Evolutionary conservation across 192 early-diverging fungal species (phyloP), one percentile per base, ranked within the genome.

Genomic region (Backusella mclennaniae): DNA sequence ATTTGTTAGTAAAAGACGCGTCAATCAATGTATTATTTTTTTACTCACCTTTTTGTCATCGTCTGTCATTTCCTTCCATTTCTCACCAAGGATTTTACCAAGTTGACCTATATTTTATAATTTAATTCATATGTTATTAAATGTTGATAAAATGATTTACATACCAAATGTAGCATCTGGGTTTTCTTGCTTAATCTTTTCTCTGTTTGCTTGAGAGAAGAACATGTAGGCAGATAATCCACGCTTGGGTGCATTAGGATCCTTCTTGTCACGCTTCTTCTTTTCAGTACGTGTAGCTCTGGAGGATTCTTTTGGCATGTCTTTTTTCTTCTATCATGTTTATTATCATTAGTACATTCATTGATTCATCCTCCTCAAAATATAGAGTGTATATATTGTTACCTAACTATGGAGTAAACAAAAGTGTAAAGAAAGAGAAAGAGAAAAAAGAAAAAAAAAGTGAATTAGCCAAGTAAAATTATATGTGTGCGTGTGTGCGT

Each of bases 171-270:
- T 84, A 35, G 84, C 90, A 3, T 89, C 84, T 35, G 94, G 93
- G 91, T 96, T 94, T 69, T 93, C 88, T 66, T 89, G 88, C 89
- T 93, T 92, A 69, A 96, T 92, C 53, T 86, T 78, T 35, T 89
- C 78, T 56, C 96, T 89, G 85, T 89, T 92, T 75, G 88, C 94
- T 82, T 94, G 87, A 35, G 93, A 93, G 86, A 94, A 97, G 83
- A 94, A 86, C 85, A 97, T 91, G 88, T 94, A 97, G 19, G 94
- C 95, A 14, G 96, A 93, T 70, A 96, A 86, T 1, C 92, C 89
- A 87, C 93, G 93, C 90, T 97, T 97, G 86, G 96, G 96, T 8
- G 92, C 93, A 74, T 89, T 90, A 63, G 92, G 89, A 90, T 96
- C 93, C 90, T 97, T 96, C 89, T 93, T 94, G 76, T 83, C 82